These are phyloP conservation scores for Pterocarpus santalinus DNA, from an alignment of 306 rosid genomes.

Conservation along the genomic window DNA sequence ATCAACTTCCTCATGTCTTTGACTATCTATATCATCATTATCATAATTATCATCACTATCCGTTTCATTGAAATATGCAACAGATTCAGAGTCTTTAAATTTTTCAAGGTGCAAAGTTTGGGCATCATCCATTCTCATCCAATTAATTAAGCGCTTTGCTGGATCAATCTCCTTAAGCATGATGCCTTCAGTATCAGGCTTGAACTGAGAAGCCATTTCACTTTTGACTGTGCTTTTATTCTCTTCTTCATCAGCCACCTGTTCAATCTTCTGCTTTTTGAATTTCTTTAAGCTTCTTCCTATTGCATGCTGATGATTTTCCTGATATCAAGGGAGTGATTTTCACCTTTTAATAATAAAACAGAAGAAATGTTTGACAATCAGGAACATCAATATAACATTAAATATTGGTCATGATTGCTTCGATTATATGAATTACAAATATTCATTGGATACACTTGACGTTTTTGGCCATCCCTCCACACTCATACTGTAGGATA, in stretches of 20 bases:
- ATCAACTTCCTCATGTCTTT: constrained; percentile 48
- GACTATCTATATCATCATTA: constrained; percentile 44
- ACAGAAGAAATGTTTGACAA: constrained; percentile 7
- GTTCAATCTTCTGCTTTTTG: constrained; percentile 64
- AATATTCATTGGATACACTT: neutral
- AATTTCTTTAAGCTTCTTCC: constrained; percentile 60
- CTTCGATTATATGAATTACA: neutral
- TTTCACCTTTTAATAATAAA: constrained; percentile 15
- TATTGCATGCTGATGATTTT: constrained; percentile 46
- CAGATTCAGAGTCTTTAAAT: constrained; percentile 54
- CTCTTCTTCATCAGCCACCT: constrained; percentile 42
- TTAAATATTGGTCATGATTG: constrained; percentile 13
- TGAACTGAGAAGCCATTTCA: constrained; percentile 54
- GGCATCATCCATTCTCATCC: constrained; percentile 85
- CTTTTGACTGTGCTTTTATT: constrained; percentile 46
- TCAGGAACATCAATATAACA: constrained; percentile 26
- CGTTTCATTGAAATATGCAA: constrained; percentile 60
- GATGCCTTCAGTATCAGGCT: constrained; percentile 42
- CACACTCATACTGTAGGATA: neutral
- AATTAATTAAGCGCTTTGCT: constrained; percentile 60
- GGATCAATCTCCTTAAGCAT: constrained; percentile 41
- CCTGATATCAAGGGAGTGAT: constrained; percentile 53
- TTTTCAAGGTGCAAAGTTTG: constrained; percentile 58
- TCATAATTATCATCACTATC: constrained; percentile 65
- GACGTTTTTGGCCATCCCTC: neutral